Evolutionary conservation across 1,139 yeast species (phyloP).

Genomic region (Hemisphaericaspora lyxosophila): DNA sequence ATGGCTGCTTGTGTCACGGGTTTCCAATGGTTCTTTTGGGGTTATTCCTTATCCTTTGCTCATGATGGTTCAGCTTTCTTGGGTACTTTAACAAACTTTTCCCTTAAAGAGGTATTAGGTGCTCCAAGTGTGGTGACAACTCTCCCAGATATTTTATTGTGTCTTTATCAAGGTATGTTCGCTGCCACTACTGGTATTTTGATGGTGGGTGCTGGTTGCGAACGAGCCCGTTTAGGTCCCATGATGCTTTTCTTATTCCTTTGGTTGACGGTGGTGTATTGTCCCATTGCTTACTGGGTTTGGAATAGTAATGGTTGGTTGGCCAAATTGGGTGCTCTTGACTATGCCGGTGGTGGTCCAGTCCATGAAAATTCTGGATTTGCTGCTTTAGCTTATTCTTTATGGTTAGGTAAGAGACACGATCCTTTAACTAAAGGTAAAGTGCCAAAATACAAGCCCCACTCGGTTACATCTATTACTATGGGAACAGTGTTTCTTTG

Average conservation of each 20-base stretch:
- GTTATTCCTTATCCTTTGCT: conserved; percentile 84
- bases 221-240: conserved; percentile 94
- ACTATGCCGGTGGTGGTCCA: conserved; percentile 98
- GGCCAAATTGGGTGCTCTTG: conserved; percentile 75
- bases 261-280: conserved; percentile 96
- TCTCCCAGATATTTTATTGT: conserved; percentile 83
- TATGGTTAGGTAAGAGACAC: conserved; percentile 86
- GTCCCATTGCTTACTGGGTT: conserved; percentile 95
- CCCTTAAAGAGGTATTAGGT: conserved; percentile 76
- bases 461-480: conserved; percentile 85
- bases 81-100: conserved; percentile 79
- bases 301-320: conserved; percentile 96
- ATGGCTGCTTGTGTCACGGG: conserved; percentile 80
- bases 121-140: conserved; percentile 68
- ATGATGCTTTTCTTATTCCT: conserved; percentile 91
- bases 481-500: conserved; percentile 91
- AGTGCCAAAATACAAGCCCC: conserved; percentile 88
- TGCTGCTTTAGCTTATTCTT: conserved; percentile 91
- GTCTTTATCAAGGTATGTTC: conserved; percentile 94
- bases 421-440: conserved; percentile 71
- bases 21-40: conserved; percentile 98
- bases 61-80: conserved; percentile 68
- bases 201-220: conserved; percentile 97
- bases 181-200: conserved; percentile 89
- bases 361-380: conserved; percentile 94